Evolutionary conservation across 495 filamentous ascomycete genomes (phyloP), one percentile per base, ranked within the genome.

Genomic region (Clohesyomyces aquaticus): DNA sequence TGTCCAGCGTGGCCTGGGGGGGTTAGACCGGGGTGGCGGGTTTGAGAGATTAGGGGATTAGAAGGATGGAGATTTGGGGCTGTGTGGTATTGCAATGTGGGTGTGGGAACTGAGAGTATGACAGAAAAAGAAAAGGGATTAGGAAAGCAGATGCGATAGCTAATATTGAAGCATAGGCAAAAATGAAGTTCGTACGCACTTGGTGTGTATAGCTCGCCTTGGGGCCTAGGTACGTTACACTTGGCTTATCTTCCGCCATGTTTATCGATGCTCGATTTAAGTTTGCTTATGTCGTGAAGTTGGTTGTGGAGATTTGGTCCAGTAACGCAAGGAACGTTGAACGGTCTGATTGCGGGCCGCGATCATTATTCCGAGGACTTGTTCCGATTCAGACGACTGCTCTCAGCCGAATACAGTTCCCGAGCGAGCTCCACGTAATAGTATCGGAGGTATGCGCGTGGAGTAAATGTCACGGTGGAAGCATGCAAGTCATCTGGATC

Each of bases 121-220:
- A n/a, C n/a, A n/a, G n/a, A n/a, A n/a, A n/a, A n/a, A n/a, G n/a
- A n/a, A n/a, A n/a, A n/a, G n/a, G n/a, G n/a, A n/a, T n/a, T n/a
- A 10, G 8, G 16, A 25, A 58, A 42, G n/a, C 2, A 19, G 32
- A 62, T 14, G 8, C 4, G 16, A 4, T 18, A 4, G n/a, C 43
- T 4, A 1, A 16, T 41, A 2, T n/a, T 38, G 21, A 25, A 6
- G 38, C 25, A 38, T 4, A 38, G 28, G 18, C 19, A 45, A 18
- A n/a, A 54, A 45, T 48, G 43, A 42, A 29, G 48, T 4, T 14
- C 21, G 14, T 48, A 58, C 72, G 1, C 81, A 95, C 93, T 85
- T 97, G 93, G 75, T 98, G 93, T 10, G 94, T 93, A 75, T 95
- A 96, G 10, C 91, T 93, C 3, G 89, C 84, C 18, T 79, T 66